phyloP scores from a whole-genome alignment of 1,284 basidiomycete genomes.

The Sporisorium iseilematis-ciliati region DNA sequence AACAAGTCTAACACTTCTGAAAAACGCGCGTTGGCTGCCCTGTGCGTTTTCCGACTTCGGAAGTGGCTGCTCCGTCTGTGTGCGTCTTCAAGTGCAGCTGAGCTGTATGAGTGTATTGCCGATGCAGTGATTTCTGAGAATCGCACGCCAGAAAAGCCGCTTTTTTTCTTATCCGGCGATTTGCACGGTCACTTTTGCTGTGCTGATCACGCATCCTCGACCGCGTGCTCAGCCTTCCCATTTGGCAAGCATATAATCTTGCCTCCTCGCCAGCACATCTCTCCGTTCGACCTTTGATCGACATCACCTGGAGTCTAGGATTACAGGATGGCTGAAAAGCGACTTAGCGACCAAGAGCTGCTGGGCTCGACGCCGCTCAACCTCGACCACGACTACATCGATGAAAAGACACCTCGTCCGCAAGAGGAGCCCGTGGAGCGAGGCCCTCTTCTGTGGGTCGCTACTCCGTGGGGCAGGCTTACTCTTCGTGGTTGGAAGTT shows the following conservation, averaged over 20 bases:
- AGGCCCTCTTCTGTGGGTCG: background rate
- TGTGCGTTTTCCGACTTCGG: too few species aligned
- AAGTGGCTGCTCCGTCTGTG: too few species aligned
- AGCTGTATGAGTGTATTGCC: too few species aligned
- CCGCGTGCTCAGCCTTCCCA: background rate
- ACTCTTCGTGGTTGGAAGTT: constrained; percentile 6
- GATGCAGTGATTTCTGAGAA: too few species aligned
- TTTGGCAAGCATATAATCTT: background rate
- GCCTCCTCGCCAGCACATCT: background rate
- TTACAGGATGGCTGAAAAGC: constrained; percentile 11
- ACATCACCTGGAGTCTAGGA: background rate
- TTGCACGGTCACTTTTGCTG: background rate
- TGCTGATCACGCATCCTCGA: background rate
- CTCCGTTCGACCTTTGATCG: background rate
- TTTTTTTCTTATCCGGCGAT: constrained; percentile 4
- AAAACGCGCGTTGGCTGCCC: background rate
- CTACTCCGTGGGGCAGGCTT: background rate
- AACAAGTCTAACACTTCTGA: background rate
- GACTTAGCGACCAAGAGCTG: constrained; percentile 10
- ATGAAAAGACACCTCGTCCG: constrained; percentile 1
- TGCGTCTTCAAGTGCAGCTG: too few species aligned
- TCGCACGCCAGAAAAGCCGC: background rate
- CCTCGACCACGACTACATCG: constrained; percentile 8
- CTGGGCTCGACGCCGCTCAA: constrained; percentile 24
- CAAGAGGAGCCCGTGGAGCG: background rate